phyloP scores from a whole-genome alignment of 1,139 yeast genomes.

The Suhomyces bolitotheri region DNA sequence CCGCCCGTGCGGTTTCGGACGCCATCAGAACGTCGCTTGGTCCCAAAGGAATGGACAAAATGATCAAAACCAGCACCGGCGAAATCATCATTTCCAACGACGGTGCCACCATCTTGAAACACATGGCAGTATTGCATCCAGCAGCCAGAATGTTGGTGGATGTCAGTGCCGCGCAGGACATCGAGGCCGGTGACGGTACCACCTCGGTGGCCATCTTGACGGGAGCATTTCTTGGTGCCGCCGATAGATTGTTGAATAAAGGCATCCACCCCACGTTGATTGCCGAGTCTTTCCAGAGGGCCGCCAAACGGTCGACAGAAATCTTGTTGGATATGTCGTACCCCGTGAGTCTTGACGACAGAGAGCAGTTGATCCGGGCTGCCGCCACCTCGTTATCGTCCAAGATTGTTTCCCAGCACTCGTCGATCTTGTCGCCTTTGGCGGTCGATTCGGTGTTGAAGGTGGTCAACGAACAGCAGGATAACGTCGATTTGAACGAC shows the following conservation, averaged over 20 bases:
- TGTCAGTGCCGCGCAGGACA: conserved; percentile 95
- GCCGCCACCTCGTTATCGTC: conserved; percentile 93
- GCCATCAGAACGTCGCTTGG: conserved; percentile 97
- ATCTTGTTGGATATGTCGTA: conserved; percentile 82
- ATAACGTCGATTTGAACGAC: conserved; percentile 81
- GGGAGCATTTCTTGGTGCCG: conserved; percentile 92
- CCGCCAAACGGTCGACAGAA: conserved; percentile 85
- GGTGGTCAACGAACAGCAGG: conserved; percentile 59
- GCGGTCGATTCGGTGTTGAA: conserved; percentile 91
- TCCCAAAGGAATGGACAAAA: conserved; percentile 99
- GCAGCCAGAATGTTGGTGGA: conserved; percentile 99
- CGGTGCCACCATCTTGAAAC: conserved; percentile 94
- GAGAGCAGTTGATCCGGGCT: conserved; percentile 83
- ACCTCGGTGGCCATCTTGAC: conserved; percentile 95
- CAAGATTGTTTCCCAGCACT: conserved; percentile 92
- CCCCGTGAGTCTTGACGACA: conserved; percentile 70
- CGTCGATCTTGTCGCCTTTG: conserved; percentile 82
- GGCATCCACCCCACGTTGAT: conserved; percentile 96
- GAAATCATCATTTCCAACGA: conserved; percentile 95
- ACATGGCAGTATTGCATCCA: conserved; percentile 97
- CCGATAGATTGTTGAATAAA: conserved; percentile 81
- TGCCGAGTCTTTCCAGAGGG: conserved; percentile 93
- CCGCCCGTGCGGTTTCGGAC: conserved; percentile 97
- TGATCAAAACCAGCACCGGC: conserved; percentile 92
- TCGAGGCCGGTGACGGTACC: conserved; percentile 99